These are phyloP conservation scores for Posidonia oceanica DNA, from an alignment of 116 monocot species.

Conservation along the genomic window DNA sequence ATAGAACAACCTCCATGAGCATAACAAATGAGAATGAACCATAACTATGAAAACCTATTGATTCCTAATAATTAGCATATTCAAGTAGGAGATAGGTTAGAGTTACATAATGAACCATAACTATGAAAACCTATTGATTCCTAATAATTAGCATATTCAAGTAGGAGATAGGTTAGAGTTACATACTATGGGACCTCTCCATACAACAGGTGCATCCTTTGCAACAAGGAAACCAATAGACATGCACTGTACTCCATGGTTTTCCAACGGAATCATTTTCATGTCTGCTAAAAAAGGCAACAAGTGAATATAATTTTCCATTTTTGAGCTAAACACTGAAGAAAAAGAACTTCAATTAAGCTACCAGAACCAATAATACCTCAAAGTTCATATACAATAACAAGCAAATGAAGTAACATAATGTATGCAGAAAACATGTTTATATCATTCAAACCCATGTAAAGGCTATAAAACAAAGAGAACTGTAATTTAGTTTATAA, in stretches of 20 bases:
- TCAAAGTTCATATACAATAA: too few relatives aligned
- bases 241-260: constrained; percentile 89
- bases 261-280: constrained; percentile 94
- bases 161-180: not conserved
- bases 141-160: not conserved
- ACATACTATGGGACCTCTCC: constrained; percentile 99
- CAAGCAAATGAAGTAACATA: too few relatives aligned
- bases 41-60: too few relatives aligned
- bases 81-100: not conserved
- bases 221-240: constrained; percentile 97
- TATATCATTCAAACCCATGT: too few relatives aligned
- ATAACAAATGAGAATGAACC: too few relatives aligned
- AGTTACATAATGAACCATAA: constrained; percentile 17
- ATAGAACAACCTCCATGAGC: too few relatives aligned
- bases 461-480: too few relatives aligned
- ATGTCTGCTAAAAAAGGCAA: constrained; percentile 32
- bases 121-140: too few relatives aligned
- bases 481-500: too few relatives aligned
- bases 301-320: not conserved
- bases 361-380: too few relatives aligned
- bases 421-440: too few relatives aligned
- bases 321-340: not conserved
- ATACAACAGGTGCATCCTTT: constrained; percentile 90
- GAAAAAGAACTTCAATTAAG: too few relatives aligned
- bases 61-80: not conserved